A percentile compares a stretch with the other conserved stretches of the same genome.
Evolutionary conservation across 2,329 filamentous ascomycete species (phyloP).

Genomic region (Fusarium sublunatum): DNA sequence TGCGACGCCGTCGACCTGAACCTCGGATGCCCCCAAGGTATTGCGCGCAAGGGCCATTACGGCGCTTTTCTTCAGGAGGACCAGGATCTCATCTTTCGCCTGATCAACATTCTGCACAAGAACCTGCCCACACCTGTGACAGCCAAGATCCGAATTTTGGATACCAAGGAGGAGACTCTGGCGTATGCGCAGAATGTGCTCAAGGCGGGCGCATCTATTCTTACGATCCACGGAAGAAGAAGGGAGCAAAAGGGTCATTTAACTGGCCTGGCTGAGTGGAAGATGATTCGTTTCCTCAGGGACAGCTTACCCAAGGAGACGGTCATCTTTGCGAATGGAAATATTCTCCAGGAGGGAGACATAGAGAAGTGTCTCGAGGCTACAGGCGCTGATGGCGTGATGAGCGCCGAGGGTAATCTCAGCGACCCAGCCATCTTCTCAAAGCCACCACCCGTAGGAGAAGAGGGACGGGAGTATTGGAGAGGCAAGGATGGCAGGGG

Average conservation of each 20-base stretch:
- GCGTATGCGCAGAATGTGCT: slow-evolving; percentile 90
- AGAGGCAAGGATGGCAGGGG: slow-evolving; percentile 79
- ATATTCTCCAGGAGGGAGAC: slow-evolving; percentile 84
- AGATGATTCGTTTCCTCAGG: slow-evolving; percentile 81
- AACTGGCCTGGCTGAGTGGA: slow-evolving; percentile 94
- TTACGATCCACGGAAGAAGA: slow-evolving; percentile 89
- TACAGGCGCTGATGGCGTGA: slow-evolving; percentile 91
- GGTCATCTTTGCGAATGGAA: slow-evolving; percentile 97
- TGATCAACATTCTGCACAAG: slow-evolving; percentile 85
- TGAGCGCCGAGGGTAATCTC: slow-evolving; percentile 96
- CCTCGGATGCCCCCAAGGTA: slow-evolving; percentile 94
- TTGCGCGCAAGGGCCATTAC: slow-evolving; percentile 90
- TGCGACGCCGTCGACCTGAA: slow-evolving; percentile 98
- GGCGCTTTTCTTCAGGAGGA: slow-evolving; percentile 96
- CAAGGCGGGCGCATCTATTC: slow-evolving; percentile 87
- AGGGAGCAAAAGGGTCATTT: slow-evolving; percentile 96
- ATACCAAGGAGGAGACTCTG: slow-evolving; percentile 86
- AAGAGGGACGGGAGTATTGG: slow-evolving; percentile 87
- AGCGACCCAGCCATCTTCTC: slow-evolving; percentile 92
- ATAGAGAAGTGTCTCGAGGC: slow-evolving; percentile 80
- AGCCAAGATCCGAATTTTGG: slow-evolving; percentile 92
- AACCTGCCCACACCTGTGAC: slow-evolving; percentile 87
- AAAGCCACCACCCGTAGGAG: slow-evolving; percentile 68
- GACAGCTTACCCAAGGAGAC: slow-evolving; percentile 87
- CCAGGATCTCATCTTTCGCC: slow-evolving; percentile 80